Percentiles rank a stretch among this genome's conserved stretches.
These are phyloP conservation scores for Rutstroemia sp. DNA, from an alignment of 2,329 filamentous ascomycete genomes.

Conservation along the genomic window DNA sequence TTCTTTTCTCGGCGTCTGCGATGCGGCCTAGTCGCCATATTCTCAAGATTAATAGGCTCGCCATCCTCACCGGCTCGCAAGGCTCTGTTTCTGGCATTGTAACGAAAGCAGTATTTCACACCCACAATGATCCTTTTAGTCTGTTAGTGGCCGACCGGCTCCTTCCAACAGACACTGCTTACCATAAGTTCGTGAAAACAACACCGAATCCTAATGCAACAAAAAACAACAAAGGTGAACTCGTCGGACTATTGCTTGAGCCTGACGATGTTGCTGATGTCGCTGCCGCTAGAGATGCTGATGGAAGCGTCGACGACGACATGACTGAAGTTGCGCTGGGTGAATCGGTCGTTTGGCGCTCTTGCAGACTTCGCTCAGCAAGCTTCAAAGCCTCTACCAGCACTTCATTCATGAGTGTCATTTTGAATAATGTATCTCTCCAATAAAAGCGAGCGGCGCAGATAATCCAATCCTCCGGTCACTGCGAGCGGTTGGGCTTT, in stretches of 20 bases:
- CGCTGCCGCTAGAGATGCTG: constrained; percentile 4
- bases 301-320: constrained; percentile 6
- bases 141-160: constrained; percentile 14
- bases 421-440: constrained; percentile 10
- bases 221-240: constrained; percentile 79
- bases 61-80: constrained; percentile 70
- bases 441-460: neutral
- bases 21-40: constrained; percentile 72
- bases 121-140: constrained; percentile 89
- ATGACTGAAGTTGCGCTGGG: constrained; percentile 1
- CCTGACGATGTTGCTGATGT: constrained; percentile 18
- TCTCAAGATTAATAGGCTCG: constrained; percentile 80
- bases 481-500: neutral
- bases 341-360: constrained; percentile 4
- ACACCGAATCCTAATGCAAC: constrained; percentile 95
- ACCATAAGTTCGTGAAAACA: constrained; percentile 98
- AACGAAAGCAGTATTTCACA: constrained; percentile 98
- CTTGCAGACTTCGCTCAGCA: constrained; percentile 13
- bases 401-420: constrained; percentile 22
- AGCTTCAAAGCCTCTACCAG: constrained; percentile 22
- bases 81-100: constrained; percentile 87
- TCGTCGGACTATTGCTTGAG: constrained; percentile 41
- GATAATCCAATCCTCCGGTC: neutral
- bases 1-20: constrained; percentile 92
- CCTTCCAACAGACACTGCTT: constrained; percentile 33